Conservation (phyloP, 108 stramenopile genomes). For the Fragilaria crotonensis region DNA sequence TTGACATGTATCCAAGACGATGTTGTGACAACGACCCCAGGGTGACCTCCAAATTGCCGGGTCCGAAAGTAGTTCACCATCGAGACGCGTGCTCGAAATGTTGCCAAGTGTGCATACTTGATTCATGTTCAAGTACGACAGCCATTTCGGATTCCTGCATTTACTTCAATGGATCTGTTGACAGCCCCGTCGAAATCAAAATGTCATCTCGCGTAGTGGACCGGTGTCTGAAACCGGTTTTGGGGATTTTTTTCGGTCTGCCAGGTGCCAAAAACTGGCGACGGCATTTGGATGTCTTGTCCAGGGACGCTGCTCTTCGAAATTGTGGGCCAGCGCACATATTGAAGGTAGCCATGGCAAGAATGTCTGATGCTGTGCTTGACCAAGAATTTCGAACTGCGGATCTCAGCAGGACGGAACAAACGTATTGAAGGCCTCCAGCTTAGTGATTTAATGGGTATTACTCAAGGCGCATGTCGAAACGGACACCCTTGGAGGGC, state of each 20-base stretch:
- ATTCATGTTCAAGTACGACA: neutral
- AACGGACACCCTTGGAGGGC: no score
- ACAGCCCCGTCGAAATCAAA: constrained; percentile 14
- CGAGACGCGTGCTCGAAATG: constrained; percentile 24
- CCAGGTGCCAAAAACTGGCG: constrained; percentile 33
- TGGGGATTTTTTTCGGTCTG: constrained; percentile 42
- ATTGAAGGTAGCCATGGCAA: constrained; percentile 40
- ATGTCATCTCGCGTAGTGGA: constrained; percentile 45
- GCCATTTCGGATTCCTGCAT: neutral
- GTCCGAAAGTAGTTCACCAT: constrained; percentile 9
- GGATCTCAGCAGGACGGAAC: neutral
- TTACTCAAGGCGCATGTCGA: no score
- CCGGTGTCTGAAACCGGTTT: constrained; percentile 41
- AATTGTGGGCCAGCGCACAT: constrained; percentile 70
- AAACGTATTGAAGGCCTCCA: no score
- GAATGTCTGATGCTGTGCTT: constrained; percentile 18
- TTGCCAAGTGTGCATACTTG: neutral
- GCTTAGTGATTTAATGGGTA: no score
- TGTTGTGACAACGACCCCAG: constrained; percentile 56
- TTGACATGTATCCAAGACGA: constrained; percentile 58
- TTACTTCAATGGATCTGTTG: neutral
- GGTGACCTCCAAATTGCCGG: constrained; percentile 15
- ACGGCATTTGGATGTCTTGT: constrained; percentile 28
- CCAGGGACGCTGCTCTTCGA: constrained; percentile 35
- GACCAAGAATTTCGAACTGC: constrained; percentile 30